Conservation (phyloP, 441 rosid genomes). For the Breynia disticha region DNA sequence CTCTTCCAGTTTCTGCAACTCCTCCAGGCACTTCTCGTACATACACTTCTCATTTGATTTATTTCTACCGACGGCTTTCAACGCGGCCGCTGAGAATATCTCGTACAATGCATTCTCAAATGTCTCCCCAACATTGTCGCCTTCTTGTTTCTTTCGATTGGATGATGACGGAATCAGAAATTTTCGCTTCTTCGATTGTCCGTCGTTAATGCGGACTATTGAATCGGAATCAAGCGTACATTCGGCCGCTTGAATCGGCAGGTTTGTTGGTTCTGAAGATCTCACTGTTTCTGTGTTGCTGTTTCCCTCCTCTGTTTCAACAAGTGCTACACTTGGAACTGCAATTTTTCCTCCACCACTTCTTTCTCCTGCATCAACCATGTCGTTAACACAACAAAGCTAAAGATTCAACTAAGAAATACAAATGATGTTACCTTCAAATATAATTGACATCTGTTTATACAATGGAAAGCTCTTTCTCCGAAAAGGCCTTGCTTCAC, state of each 20-base stretch:
- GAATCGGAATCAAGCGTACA: conserved; percentile 34
- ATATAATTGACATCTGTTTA: conserved; percentile 27
- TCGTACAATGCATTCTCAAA: conserved; percentile 22
- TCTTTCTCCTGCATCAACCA: conserved; percentile 23
- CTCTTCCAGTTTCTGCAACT: conserved; percentile 27
- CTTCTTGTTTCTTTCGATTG: conserved; percentile 16
- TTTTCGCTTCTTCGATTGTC: conserved; percentile 19
- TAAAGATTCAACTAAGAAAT: background rate
- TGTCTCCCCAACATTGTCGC: conserved; percentile 16
- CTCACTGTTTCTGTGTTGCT: conserved; percentile 29
- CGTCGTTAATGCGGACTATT: conserved; percentile 16
- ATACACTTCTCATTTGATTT: conserved; percentile 15
- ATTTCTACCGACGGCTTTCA: conserved; percentile 15
- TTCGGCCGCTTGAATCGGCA: conserved; percentile 21
- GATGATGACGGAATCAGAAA: conserved; percentile 8
- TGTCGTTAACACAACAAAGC: background rate
- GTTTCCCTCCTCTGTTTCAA: conserved; percentile 26
- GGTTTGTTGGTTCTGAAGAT: conserved; percentile 22
- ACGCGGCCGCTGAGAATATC: conserved; percentile 22
- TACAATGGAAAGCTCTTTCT: conserved; percentile 30
- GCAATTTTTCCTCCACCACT: conserved; percentile 7
- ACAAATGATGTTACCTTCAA: conserved; percentile 20
- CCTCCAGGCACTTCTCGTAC: conserved; percentile 26
- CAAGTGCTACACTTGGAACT: conserved; percentile 11
- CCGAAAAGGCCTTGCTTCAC: conserved; percentile 33